Evolutionary conservation across 1,284 basidiomycete genomes (phyloP).

Genomic region (Cryptococcus sp.): DNA sequence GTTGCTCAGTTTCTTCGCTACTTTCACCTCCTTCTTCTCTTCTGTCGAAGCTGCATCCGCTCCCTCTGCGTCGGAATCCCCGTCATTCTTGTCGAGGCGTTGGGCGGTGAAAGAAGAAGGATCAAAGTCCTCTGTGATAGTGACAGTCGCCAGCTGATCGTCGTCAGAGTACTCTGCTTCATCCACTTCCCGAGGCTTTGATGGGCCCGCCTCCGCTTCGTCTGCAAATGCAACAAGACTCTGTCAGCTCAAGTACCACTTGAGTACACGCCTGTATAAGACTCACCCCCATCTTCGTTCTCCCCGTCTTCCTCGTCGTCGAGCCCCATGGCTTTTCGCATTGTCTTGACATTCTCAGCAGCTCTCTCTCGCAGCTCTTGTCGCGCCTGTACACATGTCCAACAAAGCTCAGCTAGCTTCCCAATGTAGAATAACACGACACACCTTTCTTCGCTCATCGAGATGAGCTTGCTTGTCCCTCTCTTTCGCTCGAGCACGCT

Average conservation of each 20-base stretch:
- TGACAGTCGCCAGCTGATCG: constrained; percentile 52
- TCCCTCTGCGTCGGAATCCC: too few species aligned
- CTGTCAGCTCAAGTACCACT: too few species aligned
- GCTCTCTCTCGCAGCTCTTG: constrained; percentile 47
- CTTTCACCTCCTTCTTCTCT: constrained; percentile 11
- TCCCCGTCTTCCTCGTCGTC: constrained; percentile 20
- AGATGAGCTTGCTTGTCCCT: constrained; percentile 48
- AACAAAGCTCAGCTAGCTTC: too few species aligned
- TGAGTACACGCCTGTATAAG: too few species aligned
- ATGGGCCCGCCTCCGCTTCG: constrained; percentile 28
- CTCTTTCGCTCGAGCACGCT: constrained; percentile 47
- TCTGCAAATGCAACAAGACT: not conserved
- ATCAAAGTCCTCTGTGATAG: constrained; percentile 53
- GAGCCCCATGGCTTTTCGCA: constrained; percentile 49
- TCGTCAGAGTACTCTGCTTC: constrained; percentile 51
- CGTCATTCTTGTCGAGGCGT: too few species aligned
- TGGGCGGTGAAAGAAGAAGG: constrained; percentile 14
- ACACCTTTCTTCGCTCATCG: constrained; percentile 47
- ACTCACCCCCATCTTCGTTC: constrained; percentile 13
- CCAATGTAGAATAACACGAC: constrained; percentile 5
- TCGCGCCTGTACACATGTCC: constrained; percentile 28
- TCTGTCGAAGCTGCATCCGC: not conserved
- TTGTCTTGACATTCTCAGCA: constrained; percentile 45
- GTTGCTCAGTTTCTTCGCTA: constrained; percentile 12
- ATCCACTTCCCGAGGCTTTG: constrained; percentile 17